Conservation (phyloP, 164 flowering plant species). For the Euptelea pleiosperma region DNA sequence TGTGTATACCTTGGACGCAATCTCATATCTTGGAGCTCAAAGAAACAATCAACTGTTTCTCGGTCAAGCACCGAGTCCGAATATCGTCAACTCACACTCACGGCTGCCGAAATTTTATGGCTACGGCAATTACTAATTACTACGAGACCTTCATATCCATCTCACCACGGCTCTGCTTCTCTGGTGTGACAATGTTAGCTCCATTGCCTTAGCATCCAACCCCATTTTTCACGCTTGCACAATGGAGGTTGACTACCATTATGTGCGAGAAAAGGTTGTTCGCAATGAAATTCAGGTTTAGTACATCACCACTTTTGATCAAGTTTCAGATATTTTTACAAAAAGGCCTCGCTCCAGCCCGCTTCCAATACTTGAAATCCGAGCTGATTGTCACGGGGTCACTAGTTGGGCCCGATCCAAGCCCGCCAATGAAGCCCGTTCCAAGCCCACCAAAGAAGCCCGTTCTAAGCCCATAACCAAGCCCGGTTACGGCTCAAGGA, state of each 20-base stretch:
- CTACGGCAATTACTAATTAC: neutral
- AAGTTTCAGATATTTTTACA: no score
- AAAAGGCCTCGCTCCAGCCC: neutral
- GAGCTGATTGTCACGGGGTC: no score
- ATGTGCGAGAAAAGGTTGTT: neutral
- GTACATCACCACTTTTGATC: no score
- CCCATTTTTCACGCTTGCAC: neutral
- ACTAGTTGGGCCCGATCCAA: no score
- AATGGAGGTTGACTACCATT: neutral
- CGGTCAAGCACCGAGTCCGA: slow-evolving; percentile 5
- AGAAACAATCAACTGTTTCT: slow-evolving; percentile 10
- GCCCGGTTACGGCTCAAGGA: no score
- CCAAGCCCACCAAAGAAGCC: no score
- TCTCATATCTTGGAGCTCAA: slow-evolving; percentile 9
- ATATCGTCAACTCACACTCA: neutral
- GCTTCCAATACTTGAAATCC: neutral
- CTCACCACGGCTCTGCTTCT: neutral
- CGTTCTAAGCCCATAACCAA: no score
- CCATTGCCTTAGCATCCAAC: neutral
- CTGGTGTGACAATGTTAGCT: neutral
- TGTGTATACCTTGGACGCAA: neutral
- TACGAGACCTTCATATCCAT: neutral
- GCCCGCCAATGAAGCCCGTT: no score
- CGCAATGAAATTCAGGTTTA: neutral
- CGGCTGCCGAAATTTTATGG: neutral